These are phyloP conservation scores for Epichloe gansuensis DNA, from an alignment of 2,329 filamentous ascomycete genomes.

Conservation along the genomic window DNA sequence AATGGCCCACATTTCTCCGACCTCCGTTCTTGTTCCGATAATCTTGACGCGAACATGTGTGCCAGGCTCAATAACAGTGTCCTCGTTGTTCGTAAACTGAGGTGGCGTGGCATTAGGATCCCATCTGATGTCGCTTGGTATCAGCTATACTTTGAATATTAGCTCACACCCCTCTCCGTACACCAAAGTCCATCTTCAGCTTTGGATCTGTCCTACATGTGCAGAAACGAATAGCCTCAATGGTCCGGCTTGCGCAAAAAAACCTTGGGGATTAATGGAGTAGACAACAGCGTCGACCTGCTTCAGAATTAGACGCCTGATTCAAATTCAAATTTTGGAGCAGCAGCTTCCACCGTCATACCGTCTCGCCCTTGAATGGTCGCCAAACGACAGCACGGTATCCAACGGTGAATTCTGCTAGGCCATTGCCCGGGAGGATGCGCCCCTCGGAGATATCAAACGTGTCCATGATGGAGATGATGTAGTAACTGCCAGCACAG, in stretches of 20 bases:
- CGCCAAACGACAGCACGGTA: slow-evolving; percentile 96
- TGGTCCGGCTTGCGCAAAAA: slow-evolving; percentile 75
- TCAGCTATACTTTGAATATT: slow-evolving; percentile 45
- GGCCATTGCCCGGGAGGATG: slow-evolving; percentile 79
- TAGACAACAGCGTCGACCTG: slow-evolving; percentile 90
- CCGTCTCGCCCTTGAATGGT: slow-evolving; percentile 95
- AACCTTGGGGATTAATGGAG: slow-evolving; percentile 81
- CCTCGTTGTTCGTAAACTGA: slow-evolving; percentile 89
- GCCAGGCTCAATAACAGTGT: slow-evolving; percentile 84
- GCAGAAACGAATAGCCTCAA: slow-evolving; percentile 68
- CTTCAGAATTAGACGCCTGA: slow-evolving; percentile 19
- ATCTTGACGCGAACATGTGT: slow-evolving; percentile 91
- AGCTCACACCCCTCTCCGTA: not conserved
- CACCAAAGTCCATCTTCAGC: not conserved
- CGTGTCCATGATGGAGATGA: slow-evolving; percentile 95
- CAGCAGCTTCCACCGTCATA: slow-evolving; percentile 32
- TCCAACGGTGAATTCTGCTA: slow-evolving; percentile 87
- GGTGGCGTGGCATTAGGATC: slow-evolving; percentile 94
- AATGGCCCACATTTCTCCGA: slow-evolving; percentile 92
- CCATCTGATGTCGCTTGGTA: slow-evolving; percentile 84
- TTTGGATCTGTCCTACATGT: slow-evolving; percentile 45
- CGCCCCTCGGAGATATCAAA: slow-evolving; percentile 89
- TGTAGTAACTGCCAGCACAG: slow-evolving; percentile 91
- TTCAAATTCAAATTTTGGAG: slow-evolving; percentile 2
- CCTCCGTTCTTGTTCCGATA: slow-evolving; percentile 83